phyloP scores from a whole-genome alignment of 345 rosid species.

The Eucalyptus regnans region DNA sequence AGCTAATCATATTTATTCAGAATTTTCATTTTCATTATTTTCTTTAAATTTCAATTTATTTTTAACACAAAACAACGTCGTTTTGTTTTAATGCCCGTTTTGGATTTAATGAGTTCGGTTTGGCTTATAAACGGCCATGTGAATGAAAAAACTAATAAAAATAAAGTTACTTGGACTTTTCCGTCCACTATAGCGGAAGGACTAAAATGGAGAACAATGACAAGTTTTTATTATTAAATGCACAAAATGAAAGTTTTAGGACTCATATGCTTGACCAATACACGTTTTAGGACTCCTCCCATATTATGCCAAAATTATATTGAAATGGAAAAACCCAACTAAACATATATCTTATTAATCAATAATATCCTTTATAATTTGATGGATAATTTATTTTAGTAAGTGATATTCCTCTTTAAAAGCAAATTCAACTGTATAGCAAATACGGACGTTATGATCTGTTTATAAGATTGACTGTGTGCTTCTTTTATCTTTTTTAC shows the following conservation, averaged over 20 bases:
- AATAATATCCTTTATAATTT: background rate
- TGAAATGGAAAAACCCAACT: background rate
- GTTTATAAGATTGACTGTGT: too few species aligned
- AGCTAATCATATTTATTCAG: background rate
- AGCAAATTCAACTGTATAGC: too few species aligned
- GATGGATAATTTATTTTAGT: background rate
- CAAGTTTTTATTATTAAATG: background rate
- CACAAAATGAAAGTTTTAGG: background rate
- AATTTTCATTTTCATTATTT: background rate
- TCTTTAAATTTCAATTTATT: background rate
- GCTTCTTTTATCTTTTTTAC: too few species aligned
- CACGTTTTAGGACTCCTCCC: background rate
- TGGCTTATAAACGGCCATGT: background rate
- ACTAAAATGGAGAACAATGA: background rate
- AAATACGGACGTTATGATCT: too few species aligned
- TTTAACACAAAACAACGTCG: background rate
- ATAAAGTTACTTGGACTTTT: background rate
- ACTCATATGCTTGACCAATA: background rate
- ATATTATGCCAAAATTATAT: background rate
- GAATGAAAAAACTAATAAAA: background rate
- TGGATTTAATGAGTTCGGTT: background rate
- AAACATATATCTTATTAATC: background rate
- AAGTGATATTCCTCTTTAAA: too few species aligned
- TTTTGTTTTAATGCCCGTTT: background rate
- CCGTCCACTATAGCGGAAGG: background rate